Conservation (phyloP, 2,329 filamentous ascomycete genomes). For the Neonectria hederae region DNA sequence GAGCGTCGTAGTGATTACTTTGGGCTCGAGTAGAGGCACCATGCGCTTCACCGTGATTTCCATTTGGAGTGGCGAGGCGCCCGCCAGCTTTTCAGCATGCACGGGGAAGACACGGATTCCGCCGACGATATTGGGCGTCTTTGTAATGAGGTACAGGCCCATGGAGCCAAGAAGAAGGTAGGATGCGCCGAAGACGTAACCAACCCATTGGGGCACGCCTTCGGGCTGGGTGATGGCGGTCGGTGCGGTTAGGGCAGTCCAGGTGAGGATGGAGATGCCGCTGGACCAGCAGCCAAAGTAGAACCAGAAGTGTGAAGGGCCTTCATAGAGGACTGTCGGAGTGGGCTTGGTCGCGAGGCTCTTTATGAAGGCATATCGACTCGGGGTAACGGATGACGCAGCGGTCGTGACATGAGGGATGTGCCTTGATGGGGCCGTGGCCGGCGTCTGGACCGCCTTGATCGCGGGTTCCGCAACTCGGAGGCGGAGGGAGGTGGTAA, state of each 20-base stretch:
- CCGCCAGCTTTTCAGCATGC: slow-evolving; percentile 27
- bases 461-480: slow-evolving; percentile 29
- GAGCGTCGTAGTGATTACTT: slow-evolving; percentile 51
- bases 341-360: slow-evolving; percentile 65
- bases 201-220: slow-evolving; percentile 65
- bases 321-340: slow-evolving; percentile 70
- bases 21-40: slow-evolving; percentile 58
- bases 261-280: slow-evolving; percentile 53
- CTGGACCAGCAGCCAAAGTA: slow-evolving; percentile 68
- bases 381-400: slow-evolving; percentile 36
- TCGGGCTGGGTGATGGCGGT: slow-evolving; percentile 52
- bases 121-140: slow-evolving; percentile 66
- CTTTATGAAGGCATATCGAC: slow-evolving; percentile 59
- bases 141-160: slow-evolving; percentile 67
- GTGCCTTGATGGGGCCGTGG: slow-evolving; percentile 18
- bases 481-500: slow-evolving; percentile 43
- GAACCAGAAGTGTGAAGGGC: slow-evolving; percentile 71
- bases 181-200: slow-evolving; percentile 64
- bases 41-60: slow-evolving; percentile 63
- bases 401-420: slow-evolving; percentile 3
- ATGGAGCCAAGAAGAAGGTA: slow-evolving; percentile 68
- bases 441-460: slow-evolving; percentile 30
- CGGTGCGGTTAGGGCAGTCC: slow-evolving; percentile 49
- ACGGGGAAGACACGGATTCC: slow-evolving; percentile 64
- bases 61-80: slow-evolving; percentile 52